phyloP scores from a whole-genome alignment of 305 asterid genomes.

The Fraxinus greggii region DNA sequence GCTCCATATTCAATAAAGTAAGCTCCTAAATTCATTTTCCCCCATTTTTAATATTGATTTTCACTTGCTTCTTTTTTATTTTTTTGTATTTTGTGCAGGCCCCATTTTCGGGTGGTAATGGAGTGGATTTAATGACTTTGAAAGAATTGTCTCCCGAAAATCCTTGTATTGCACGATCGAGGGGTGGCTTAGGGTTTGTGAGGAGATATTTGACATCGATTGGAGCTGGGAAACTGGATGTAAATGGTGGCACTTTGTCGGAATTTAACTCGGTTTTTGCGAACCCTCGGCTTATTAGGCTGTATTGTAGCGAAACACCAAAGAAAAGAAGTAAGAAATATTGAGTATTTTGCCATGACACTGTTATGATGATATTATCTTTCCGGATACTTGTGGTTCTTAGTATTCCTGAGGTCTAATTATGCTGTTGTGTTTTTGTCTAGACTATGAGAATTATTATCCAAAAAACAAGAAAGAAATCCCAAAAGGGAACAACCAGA shows the following conservation, averaged over 20 bases:
- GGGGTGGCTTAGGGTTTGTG: constrained; percentile 42
- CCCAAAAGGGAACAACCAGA: constrained; percentile 49
- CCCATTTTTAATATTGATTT: background rate
- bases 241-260: constrained; percentile 20
- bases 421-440: constrained; percentile 33
- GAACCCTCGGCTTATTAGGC: constrained; percentile 50
- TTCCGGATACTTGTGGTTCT: background rate
- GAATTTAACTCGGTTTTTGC: constrained; percentile 35
- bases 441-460: constrained; percentile 62
- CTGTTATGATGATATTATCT: background rate
- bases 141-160: constrained; percentile 32
- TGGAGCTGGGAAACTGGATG: constrained; percentile 44
- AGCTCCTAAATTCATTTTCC: constrained; percentile 2
- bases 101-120: constrained; percentile 32
- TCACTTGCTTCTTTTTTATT: background rate
- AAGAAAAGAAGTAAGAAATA: constrained; percentile 52
- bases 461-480: constrained; percentile 56
- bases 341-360: background rate
- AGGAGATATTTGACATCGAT: constrained; percentile 50
- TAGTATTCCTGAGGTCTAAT: constrained; percentile 4
- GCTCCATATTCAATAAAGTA: constrained; percentile 39
- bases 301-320: constrained; percentile 58
- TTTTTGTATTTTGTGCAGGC: constrained; percentile 31
- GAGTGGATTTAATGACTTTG: constrained; percentile 33
- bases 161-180: constrained; percentile 27